Conservation (phyloP, 2,329 filamentous ascomycete species). For the Domatiomyces catenatus region DNA sequence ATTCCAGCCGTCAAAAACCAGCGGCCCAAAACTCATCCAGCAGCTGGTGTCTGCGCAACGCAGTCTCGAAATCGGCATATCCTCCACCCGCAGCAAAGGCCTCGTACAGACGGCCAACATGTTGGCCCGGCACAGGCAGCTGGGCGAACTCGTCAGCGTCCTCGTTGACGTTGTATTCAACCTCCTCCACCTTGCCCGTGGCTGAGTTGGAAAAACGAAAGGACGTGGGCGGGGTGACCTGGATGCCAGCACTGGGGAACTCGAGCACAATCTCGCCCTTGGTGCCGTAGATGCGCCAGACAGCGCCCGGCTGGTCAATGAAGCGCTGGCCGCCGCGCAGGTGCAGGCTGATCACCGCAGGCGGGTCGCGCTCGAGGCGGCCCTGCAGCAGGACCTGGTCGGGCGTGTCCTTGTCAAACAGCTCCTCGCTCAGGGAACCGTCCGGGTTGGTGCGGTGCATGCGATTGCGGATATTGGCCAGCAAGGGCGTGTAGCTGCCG, state of each 20-base stretch:
- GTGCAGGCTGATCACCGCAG: conserved; percentile 15
- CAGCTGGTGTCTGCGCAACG: conserved; percentile 34
- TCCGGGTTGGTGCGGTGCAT: conserved; percentile 13
- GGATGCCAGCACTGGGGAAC: conserved; percentile 22
- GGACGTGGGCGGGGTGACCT: conserved; percentile 28
- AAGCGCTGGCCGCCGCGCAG: conserved; percentile 15
- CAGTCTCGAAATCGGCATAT: conserved; percentile 32
- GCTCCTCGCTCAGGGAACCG: conserved; percentile 12
- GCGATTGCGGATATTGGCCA: conserved; percentile 10
- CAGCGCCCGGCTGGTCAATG: conserved; percentile 13
- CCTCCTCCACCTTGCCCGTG: conserved; percentile 29
- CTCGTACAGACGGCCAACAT: conserved; percentile 43
- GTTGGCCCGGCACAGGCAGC: conserved; percentile 31
- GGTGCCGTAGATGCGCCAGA: conserved; percentile 20
- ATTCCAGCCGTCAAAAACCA: no score
- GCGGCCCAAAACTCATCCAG: conserved; percentile 24
- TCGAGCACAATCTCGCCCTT: conserved; percentile 28
- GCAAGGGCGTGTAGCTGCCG: conserved; percentile 10
- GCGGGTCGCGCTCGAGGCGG: conserved; percentile 8
- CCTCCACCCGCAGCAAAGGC: conserved; percentile 31
- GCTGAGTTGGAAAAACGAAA: conserved; percentile 38
- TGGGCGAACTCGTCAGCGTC: conserved; percentile 35
- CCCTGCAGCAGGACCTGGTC: conserved; percentile 18
- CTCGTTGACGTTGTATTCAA: conserved; percentile 25
- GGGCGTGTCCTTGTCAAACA: conserved; percentile 15